Evolutionary conservation across 768 basidiomycete species (phyloP), one percentile per base, ranked within the genome.

Genomic region (Cystofilobasidium ferigula): DNA sequence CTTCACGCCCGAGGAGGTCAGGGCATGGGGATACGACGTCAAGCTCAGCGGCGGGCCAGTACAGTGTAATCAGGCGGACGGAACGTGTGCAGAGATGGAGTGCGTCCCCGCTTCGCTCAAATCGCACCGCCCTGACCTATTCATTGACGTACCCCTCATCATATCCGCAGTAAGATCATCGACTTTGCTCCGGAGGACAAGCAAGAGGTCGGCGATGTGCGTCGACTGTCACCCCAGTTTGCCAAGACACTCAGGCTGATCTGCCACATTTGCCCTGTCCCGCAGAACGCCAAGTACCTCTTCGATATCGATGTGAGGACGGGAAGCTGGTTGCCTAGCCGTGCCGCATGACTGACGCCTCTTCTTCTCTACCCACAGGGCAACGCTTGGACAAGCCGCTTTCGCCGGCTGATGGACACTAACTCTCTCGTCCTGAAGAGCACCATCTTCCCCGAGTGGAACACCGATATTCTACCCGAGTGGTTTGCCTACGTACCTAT

Each of bases 311-410:
- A 68, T 24, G 65, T 60, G 30, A 18, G 58, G 1, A n/a, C 57
- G 22, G 14, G 1, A 14, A 14, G 34, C 10, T 3, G 3, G 6
- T 13, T 8, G n/a, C 28, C 57, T 58, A 16, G 34, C 5, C 7
- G 20, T n/a, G n/a, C n/a, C n/a, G n/a, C n/a, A n/a, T n/a, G n/a
- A n/a, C 45, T 47, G 45, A 47, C 45, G n/a, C 13, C 22, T 8
- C 45, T 47, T 13, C 4, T n/a, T 47, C 22, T 47, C 38, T 8
- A 16, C 30, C 34, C 38, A 3, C 43, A 60, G 58, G 61, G 67
- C 12, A 68, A 68, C 45, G 67, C 67, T 3, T 68, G 67, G 67
- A 68, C 67, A 28, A 48, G 34, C 10, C 67, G 67, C 1, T 68
- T 68, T 35, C 60, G 61, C 6, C 43, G 67, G 2, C 18, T 68